phyloP scores from a whole-genome alignment of 768 basidiomycete species.

The Rhizopogon roseolus region DNA sequence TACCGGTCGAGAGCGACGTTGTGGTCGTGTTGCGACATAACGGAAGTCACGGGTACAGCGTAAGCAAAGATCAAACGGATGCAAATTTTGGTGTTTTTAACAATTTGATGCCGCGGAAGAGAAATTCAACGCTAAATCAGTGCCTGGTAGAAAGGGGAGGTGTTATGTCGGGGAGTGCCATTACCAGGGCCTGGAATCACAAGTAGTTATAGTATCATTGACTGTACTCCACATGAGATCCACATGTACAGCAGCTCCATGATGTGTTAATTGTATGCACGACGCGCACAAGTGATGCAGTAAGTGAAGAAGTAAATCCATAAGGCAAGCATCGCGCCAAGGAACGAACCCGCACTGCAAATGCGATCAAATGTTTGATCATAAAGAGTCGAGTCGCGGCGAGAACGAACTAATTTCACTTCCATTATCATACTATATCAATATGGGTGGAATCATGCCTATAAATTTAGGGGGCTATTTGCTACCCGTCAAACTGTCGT shows the following conservation, averaged over 20 bases:
- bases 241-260: background rate
- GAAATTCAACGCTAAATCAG: background rate
- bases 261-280: background rate
- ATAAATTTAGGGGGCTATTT: background rate
- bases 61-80: conserved; percentile 13
- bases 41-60: conserved; percentile 5
- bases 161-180: background rate
- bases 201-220: background rate
- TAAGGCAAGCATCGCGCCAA: background rate
- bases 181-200: background rate
- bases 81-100: conserved; percentile 13
- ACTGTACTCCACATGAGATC: background rate
- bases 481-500: background rate
- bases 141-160: background rate
- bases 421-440: background rate
- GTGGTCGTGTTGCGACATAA: conserved; percentile 22
- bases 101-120: conserved; percentile 3
- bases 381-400: background rate
- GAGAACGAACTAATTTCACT: background rate
- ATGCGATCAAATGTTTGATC: background rate
- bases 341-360: background rate
- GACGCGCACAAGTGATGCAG: too few relatives aligned
- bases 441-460: background rate
- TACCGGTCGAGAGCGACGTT: conserved; percentile 15
- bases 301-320: background rate